phyloP scores from a whole-genome alignment of 495 filamentous ascomycete species.

The Opeltia flavorubescens region DNA sequence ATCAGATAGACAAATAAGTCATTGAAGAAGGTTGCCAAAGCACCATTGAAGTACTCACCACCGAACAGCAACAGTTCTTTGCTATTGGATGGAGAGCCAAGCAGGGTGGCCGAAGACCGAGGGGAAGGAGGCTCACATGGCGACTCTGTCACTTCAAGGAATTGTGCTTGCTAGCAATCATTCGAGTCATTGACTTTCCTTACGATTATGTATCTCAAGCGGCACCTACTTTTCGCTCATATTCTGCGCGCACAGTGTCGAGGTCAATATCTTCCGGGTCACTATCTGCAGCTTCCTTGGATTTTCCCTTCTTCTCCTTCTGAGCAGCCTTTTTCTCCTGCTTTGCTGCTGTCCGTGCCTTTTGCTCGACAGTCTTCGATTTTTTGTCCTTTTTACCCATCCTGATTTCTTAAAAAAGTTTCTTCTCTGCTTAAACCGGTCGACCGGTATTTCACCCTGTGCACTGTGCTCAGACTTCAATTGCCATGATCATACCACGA shows the following conservation, averaged over 20 bases:
- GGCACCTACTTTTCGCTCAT: constrained; percentile 33
- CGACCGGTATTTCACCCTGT: too few species aligned
- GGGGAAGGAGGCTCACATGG: constrained; percentile 61
- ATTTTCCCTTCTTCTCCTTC: constrained; percentile 64
- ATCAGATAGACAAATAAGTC: constrained; percentile 81
- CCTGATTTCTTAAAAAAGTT: too few species aligned
- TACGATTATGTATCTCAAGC: neutral
- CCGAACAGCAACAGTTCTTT: constrained; percentile 90
- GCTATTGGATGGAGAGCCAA: constrained; percentile 69
- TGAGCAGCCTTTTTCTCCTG: constrained; percentile 48
- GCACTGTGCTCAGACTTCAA: too few species aligned
- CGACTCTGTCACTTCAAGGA: constrained; percentile 82
- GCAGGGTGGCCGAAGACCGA: constrained; percentile 61
- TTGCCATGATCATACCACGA: too few species aligned
- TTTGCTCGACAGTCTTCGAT: constrained; percentile 37
- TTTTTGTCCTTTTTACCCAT: constrained; percentile 40
- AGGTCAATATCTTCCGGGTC: constrained; percentile 88
- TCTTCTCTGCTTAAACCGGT: too few species aligned
- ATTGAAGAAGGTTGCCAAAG: constrained; percentile 48
- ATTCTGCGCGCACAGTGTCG: constrained; percentile 91
- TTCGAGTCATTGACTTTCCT: constrained; percentile 4
- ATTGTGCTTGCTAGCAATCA: constrained; percentile 62
- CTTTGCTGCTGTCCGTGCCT: constrained; percentile 39
- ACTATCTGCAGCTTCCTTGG: constrained; percentile 49
- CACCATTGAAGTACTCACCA: constrained; percentile 59